Conservation (phyloP, 371 early-diverging fungal genomes). For the Blakeslea trispora region DNA sequence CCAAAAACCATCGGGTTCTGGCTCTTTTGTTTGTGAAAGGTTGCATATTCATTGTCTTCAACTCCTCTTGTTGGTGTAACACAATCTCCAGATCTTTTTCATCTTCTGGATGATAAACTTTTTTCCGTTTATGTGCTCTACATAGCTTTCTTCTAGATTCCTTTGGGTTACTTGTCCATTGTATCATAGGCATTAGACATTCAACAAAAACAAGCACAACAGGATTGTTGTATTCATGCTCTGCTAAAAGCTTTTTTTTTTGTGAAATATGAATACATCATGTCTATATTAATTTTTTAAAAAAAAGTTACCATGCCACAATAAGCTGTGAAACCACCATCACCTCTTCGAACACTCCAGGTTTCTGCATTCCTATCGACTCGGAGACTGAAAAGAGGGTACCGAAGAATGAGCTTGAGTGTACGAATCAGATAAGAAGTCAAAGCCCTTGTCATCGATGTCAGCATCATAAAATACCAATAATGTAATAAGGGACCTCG, state of each 20-base stretch:
- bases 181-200: conserved; percentile 26
- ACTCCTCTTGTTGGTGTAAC: not conserved
- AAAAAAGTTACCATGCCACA: conserved; percentile 45
- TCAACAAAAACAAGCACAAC: conserved; percentile 40
- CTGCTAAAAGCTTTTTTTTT: conserved; percentile 35
- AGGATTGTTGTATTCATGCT: conserved; percentile 54
- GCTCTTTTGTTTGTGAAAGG: conserved; percentile 16
- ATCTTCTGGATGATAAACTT: not conserved
- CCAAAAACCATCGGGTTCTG: conserved; percentile 46
- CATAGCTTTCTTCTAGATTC: not conserved
- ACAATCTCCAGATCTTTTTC: not conserved
- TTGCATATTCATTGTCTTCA: not conserved
- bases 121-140: not conserved
- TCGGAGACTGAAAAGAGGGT: conserved; percentile 48
- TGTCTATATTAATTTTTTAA: not conserved
- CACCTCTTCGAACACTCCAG: conserved; percentile 56
- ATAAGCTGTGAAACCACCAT: conserved; percentile 52
- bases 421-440: conserved; percentile 52
- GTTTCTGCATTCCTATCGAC: conserved; percentile 56
- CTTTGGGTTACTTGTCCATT: conserved; percentile 1
- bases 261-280: too few relatives aligned
- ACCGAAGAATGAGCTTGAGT: conserved; percentile 39
- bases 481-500: conserved; percentile 49
- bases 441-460: conserved; percentile 51
- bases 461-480: conserved; percentile 56